Conservation (phyloP, 306 rosid species). For the Boehmeria nivea region DNA sequence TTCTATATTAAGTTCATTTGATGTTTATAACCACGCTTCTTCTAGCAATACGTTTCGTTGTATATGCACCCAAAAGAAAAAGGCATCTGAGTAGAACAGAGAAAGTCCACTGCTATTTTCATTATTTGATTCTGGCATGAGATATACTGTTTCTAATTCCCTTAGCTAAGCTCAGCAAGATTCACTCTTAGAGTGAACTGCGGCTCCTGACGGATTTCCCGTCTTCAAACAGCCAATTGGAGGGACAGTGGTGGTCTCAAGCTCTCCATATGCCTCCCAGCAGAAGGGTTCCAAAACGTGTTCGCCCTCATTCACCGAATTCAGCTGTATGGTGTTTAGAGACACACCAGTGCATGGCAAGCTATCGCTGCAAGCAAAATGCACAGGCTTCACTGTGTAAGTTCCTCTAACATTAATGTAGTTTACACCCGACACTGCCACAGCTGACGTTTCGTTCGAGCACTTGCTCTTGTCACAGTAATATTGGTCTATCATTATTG, state of each 20-base stretch:
- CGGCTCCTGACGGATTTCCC: slow-evolving; percentile 36
- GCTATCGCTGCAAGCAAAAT: slow-evolving; percentile 77
- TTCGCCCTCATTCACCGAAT: slow-evolving; percentile 23
- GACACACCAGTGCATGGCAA: slow-evolving; percentile 64
- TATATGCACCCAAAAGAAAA: neutral
- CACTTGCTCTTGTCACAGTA: slow-evolving; percentile 60
- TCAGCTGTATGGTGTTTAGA: slow-evolving; percentile 48
- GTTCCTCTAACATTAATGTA: slow-evolving; percentile 59
- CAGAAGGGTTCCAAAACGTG: slow-evolving; percentile 46
- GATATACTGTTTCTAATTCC: neutral
- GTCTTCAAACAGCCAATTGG: slow-evolving; percentile 46
- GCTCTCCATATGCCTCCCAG: slow-evolving; percentile 70
- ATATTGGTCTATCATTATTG: slow-evolving; percentile 74
- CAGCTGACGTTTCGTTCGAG: slow-evolving; percentile 58
- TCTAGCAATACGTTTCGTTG: neutral
- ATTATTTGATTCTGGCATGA: neutral
- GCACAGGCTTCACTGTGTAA: slow-evolving; percentile 42
- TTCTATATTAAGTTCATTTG: neutral
- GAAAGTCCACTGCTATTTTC: slow-evolving; percentile 4
- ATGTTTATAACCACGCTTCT: neutral
- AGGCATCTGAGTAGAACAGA: neutral
- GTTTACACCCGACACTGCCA: slow-evolving; percentile 53
- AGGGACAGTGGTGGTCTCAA: slow-evolving; percentile 52
- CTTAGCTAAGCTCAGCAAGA: slow-evolving; percentile 38
- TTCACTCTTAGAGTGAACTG: slow-evolving; percentile 18